Conservation (phyloP, 257 asterid genomes). For the Lithospermum erythrorhizon region DNA sequence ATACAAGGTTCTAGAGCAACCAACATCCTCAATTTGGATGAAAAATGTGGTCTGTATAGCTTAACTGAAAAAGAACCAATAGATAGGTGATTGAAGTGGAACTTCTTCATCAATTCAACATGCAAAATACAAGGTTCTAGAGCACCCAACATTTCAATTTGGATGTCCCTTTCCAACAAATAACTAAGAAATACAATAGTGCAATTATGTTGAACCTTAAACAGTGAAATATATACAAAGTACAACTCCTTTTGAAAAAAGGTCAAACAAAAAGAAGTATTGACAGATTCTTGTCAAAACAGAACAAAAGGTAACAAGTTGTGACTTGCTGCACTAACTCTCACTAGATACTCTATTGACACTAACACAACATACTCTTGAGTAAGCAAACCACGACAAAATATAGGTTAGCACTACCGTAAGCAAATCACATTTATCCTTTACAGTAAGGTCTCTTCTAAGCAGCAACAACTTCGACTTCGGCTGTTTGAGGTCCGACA, state of each 20-base stretch:
- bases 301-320: background rate
- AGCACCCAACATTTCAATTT: no score
- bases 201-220: background rate
- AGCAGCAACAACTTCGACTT: conserved; percentile 16
- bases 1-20: no score
- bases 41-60: no score
- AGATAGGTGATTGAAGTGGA: no score
- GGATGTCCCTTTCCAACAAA: background rate
- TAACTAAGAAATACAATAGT: background rate
- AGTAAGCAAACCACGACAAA: background rate
- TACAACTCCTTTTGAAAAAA: background rate
- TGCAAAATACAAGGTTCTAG: no score
- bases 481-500: conserved; percentile 11
- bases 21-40: no score
- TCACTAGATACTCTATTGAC: background rate
- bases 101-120: no score
- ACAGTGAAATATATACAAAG: conserved; percentile 6
- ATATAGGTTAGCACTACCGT: conserved; percentile 21
- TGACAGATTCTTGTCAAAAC: background rate
- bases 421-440: conserved; percentile 17
- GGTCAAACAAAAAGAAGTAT: background rate
- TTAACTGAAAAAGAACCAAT: no score
- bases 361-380: background rate
- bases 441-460: conserved; percentile 21
- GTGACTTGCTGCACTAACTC: background rate